These are phyloP conservation scores for Wickerhamomyces tratensis DNA, from an alignment of 805 yeast species.

Conservation along the genomic window DNA sequence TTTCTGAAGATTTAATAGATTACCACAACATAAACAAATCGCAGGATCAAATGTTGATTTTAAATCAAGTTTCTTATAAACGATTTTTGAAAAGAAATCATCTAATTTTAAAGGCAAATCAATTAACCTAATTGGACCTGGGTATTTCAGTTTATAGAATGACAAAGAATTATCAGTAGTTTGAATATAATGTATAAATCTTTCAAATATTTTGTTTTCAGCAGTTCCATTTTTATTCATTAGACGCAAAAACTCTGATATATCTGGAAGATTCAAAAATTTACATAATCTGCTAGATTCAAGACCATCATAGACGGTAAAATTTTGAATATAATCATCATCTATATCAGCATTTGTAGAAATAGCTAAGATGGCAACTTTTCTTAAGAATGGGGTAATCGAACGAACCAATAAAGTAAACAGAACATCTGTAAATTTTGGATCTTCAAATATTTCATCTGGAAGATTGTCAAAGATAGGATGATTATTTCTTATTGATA, in stretches of 20 bases:
- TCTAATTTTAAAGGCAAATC: constrained; percentile 61
- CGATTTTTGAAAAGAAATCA: constrained; percentile 51
- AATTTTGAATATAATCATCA: constrained; percentile 18
- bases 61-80: constrained; percentile 33
- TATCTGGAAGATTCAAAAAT: constrained; percentile 36
- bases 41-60: constrained; percentile 60
- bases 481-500: constrained; percentile 15
- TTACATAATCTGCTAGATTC: constrained; percentile 49
- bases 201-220: constrained; percentile 15
- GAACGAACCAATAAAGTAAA: constrained; percentile 48
- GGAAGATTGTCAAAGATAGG: constrained; percentile 19
- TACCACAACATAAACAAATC: constrained; percentile 76
- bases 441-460: constrained; percentile 15
- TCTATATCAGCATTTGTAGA: constrained; percentile 40
- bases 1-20: constrained; percentile 56
- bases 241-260: constrained; percentile 16
- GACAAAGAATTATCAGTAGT: constrained; percentile 12
- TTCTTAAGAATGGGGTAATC: constrained; percentile 56
- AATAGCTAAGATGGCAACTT: constrained; percentile 45
- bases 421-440: constrained; percentile 27
- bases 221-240: constrained; percentile 8
- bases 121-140: constrained; percentile 53
- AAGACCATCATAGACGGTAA: constrained; percentile 15
- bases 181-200: constrained; percentile 10
- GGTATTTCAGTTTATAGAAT: constrained; percentile 38